Conservation (phyloP, 768 basidiomycete genomes). For the Suillus clintonianus region DNA sequence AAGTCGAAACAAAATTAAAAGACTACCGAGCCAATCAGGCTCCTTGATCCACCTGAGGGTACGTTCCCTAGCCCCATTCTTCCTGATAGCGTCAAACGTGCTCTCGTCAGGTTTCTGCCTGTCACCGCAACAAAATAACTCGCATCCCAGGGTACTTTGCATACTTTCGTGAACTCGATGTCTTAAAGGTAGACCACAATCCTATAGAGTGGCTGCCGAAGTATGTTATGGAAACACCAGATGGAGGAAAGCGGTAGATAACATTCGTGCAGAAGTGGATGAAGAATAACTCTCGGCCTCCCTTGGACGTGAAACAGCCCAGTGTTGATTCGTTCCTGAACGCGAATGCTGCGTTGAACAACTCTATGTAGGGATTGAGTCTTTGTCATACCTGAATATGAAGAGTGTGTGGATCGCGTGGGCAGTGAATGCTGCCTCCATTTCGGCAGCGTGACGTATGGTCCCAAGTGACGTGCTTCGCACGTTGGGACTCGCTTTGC, state of each 20-base stretch:
- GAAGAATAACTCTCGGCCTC: conserved; percentile 45
- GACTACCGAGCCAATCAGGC: conserved; percentile 79
- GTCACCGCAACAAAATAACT: conserved; percentile 80
- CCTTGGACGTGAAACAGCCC: conserved; percentile 32
- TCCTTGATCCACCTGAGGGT: conserved; percentile 76
- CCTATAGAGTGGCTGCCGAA: conserved; percentile 93
- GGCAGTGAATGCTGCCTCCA: conserved; percentile 59
- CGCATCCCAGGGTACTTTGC: conserved; percentile 78
- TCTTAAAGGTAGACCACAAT: conserved; percentile 88
- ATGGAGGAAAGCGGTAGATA: conserved; percentile 73
- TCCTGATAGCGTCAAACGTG: conserved; percentile 2
- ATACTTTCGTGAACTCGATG: conserved; percentile 68
- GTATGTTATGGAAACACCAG: conserved; percentile 48
- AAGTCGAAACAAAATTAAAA: conserved; percentile 86
- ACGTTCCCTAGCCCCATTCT: conserved; percentile 19
- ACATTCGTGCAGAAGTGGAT: conserved; percentile 75
- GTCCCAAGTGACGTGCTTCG: conserved; percentile 79
- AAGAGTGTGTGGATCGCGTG: conserved; percentile 35
- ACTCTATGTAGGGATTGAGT: conserved; percentile 25
- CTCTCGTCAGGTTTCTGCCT: conserved; percentile 69
- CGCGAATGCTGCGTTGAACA: conserved; percentile 41
- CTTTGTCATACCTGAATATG: conserved; percentile 1
- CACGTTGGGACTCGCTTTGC: conserved; percentile 73
- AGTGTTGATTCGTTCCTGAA: conserved; percentile 53
- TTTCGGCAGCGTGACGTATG: conserved; percentile 61